A percentile compares a stretch with the other conserved stretches of the same genome.
These are phyloP conservation scores for Xylaria acuta DNA, from an alignment of 495 filamentous ascomycete genomes.

Conservation along the genomic window DNA sequence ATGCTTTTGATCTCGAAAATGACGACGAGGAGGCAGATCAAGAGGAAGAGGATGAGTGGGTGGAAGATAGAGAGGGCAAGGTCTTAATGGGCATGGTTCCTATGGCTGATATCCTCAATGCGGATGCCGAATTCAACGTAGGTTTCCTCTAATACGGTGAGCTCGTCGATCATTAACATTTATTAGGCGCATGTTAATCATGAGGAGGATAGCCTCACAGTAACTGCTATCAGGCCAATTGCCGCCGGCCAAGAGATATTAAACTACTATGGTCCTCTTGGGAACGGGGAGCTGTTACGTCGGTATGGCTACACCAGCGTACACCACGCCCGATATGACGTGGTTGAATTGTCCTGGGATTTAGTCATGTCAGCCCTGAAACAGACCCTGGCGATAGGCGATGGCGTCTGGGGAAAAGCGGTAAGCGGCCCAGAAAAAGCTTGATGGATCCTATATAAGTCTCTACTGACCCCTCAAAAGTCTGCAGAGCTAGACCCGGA, in stretches of 20 bases:
- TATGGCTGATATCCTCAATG: conserved; percentile 91
- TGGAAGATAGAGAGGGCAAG: conserved; percentile 71
- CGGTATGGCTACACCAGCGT: conserved; percentile 88
- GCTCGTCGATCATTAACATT: conserved; percentile 27
- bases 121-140: conserved; percentile 79
- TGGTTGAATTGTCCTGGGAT: conserved; percentile 73
- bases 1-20: conserved; percentile 83
- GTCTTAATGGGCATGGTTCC: conserved; percentile 85
- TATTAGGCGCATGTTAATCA: conserved; percentile 72
- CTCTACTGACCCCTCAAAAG: conserved; percentile 29
- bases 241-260: conserved; percentile 77
- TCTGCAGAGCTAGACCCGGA: conserved; percentile 39
- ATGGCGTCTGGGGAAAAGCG: conserved; percentile 51
- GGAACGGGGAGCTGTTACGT: conserved; percentile 80
- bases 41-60: conserved; percentile 65
- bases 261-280: conserved; percentile 89
- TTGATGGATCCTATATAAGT: not conserved
- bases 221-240: conserved; percentile 71
- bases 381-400: conserved; percentile 49
- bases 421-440: conserved; percentile 39
- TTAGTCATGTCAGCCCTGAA: conserved; percentile 54
- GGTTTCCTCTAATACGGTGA: conserved; percentile 12
- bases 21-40: conserved; percentile 59
- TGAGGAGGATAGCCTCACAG: conserved; percentile 66
- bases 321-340: conserved; percentile 78